These are phyloP conservation scores for Delonix regia DNA, from an alignment of 306 rosid genomes.

Conservation along the genomic window DNA sequence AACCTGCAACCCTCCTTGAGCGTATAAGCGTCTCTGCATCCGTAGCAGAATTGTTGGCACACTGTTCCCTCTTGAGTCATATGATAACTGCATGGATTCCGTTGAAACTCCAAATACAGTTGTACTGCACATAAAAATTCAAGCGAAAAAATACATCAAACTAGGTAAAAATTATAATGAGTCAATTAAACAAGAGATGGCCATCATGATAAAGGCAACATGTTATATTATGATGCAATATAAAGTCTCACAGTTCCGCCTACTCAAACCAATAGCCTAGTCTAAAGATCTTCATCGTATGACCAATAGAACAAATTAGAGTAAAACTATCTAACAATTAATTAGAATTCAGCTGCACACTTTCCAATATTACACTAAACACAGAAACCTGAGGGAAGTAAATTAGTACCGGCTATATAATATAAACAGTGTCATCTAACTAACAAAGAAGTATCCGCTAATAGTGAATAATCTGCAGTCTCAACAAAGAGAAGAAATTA, in stretches of 20 bases:
- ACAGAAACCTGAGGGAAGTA: slow-evolving; percentile 1
- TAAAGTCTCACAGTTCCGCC: not conserved
- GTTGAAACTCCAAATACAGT: slow-evolving; percentile 95
- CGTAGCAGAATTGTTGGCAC: slow-evolving; percentile 90
- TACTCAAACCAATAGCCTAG: not conserved
- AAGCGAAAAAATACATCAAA: not conserved
- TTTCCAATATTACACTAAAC: not conserved
- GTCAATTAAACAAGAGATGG: not conserved
- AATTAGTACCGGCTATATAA: not conserved
- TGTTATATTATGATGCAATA: too few relatives aligned
- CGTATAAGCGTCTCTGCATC: slow-evolving; percentile 77
- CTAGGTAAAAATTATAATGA: not conserved
- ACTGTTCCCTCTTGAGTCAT: slow-evolving; percentile 89
- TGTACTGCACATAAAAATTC: slow-evolving; percentile 51
- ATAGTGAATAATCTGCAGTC: not conserved
- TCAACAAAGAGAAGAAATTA: not conserved
- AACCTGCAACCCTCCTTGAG: slow-evolving; percentile 90
- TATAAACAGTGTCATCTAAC: not conserved
- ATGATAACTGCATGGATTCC: slow-evolving; percentile 89
- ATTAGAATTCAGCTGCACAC: not conserved
- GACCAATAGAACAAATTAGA: not conserved
- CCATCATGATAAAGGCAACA: not conserved
- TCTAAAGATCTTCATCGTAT: not conserved
- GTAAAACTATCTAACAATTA: not conserved
- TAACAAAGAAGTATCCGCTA: not conserved